These are phyloP conservation scores for Amaranthus cruentus DNA, from an alignment of 148 eudicot species.

Conservation along the genomic window DNA sequence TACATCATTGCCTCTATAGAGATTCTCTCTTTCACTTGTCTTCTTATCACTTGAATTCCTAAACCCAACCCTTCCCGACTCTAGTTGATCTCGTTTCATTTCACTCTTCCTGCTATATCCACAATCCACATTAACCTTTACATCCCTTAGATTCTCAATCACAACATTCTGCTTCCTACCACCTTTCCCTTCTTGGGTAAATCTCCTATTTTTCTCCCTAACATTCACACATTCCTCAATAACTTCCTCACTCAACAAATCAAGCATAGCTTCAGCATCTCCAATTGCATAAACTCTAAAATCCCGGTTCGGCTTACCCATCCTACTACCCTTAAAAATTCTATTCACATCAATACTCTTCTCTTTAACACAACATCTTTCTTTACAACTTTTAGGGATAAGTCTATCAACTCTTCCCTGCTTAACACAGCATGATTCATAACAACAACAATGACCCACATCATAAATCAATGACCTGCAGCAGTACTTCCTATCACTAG, in stretches of 20 bases:
- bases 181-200: conserved; percentile 26
- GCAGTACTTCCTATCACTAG: conserved; percentile 27
- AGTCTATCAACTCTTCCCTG: conserved; percentile 24
- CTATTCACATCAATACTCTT: conserved; percentile 16
- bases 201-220: conserved; percentile 20
- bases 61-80: conserved; percentile 18
- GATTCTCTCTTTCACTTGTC: conserved; percentile 31
- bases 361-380: conserved; percentile 25
- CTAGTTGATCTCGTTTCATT: conserved; percentile 23
- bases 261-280: conserved; percentile 67
- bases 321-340: conserved; percentile 17
- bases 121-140: background rate
- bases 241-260: conserved; percentile 64
- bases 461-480: conserved; percentile 33
- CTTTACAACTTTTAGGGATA: conserved; percentile 27
- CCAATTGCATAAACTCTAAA: conserved; percentile 34
- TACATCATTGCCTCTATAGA: conserved; percentile 27
- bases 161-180: conserved; percentile 30
- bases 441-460: conserved; percentile 35
- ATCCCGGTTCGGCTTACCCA: conserved; percentile 21
- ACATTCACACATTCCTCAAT: conserved; percentile 40
- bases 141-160: conserved; percentile 13
- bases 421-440: conserved; percentile 21
- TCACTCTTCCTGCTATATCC: conserved; percentile 17
- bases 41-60: conserved; percentile 33